These are phyloP conservation scores for Monilinia laxa DNA, from an alignment of 2,329 filamentous ascomycete species.

Conservation along the genomic window DNA sequence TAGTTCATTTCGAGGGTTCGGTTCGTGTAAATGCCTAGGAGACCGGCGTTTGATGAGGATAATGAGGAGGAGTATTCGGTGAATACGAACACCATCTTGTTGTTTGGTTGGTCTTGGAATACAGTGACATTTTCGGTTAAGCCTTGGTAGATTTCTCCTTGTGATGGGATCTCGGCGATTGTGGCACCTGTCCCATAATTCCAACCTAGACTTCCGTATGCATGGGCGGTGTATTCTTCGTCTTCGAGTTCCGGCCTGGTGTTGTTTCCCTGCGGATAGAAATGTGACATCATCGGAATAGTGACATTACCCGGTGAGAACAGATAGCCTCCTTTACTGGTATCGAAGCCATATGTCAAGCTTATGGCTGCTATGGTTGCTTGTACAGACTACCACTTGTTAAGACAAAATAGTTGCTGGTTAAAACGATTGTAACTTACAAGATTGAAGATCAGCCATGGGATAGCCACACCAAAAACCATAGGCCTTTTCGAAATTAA, in stretches of 20 bases:
- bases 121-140: neutral
- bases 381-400: constrained; percentile 42
- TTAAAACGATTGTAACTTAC: constrained; percentile 31
- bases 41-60: constrained; percentile 19
- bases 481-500: constrained; percentile 35
- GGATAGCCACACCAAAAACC: constrained; percentile 36
- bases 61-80: constrained; percentile 38
- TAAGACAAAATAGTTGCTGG: neutral
- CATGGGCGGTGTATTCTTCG: constrained; percentile 47
- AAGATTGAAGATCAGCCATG: constrained; percentile 41
- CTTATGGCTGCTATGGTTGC: constrained; percentile 46
- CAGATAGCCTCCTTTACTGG: constrained; percentile 41
- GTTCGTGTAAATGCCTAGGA: constrained; percentile 40
- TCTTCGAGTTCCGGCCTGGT: constrained; percentile 35
- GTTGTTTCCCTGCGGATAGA: constrained; percentile 39
- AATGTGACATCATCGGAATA: constrained; percentile 43
- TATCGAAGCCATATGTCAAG: constrained; percentile 46
- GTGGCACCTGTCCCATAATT: constrained; percentile 35
- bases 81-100: constrained; percentile 35
- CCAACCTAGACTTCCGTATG: constrained; percentile 44
- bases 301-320: constrained; percentile 42
- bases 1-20: constrained; percentile 40
- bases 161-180: constrained; percentile 3
- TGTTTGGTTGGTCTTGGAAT: constrained; percentile 6
- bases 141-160: neutral